Evolutionary conservation across 1,139 yeast genomes (phyloP), one percentile per base, ranked within the genome.

Genomic region (Yamadazyma kanchanaburiensis): DNA sequence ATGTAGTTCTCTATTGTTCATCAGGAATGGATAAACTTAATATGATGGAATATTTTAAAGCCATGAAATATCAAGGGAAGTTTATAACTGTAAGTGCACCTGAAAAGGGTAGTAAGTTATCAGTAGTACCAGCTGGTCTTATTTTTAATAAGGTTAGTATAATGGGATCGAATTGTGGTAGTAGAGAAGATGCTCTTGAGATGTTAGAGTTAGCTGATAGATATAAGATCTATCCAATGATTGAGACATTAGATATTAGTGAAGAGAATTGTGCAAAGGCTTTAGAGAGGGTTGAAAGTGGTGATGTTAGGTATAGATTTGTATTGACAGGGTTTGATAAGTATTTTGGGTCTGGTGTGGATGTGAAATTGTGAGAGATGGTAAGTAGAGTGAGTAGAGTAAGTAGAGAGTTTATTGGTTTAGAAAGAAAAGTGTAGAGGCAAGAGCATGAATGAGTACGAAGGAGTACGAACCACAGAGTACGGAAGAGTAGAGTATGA

Each of bases 221-320:
- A 45, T 62, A 72, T 42, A 55, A 62, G 21, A 61, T 77, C 42
- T 62, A 62, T 37, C 73, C 80, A 12, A 74, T 80, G 81, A 68
- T 75, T 32, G 82, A 77, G 56, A 64, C 69, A 19, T 50, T 76
- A 26, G 71, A 74, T 27, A 58, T 77, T 37, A 58, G 63, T 33
- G 77, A 71, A 47, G 69, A 59, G 28, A 51, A 51, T 30, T 48
- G 56, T 28, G 39, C 50, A 18, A 46, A 42, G 26, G 67, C 63
- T 9, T 58, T 64, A 43, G 45, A 53, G 16, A 55, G 66, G 41
- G 48, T 56, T 30, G 23, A 32, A 46, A 48, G 23, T 51, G 40
- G 41, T 77, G 80, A 78, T 39, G 80, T 77, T 34, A 70, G 72
- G 42, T 80, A 78, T 53, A 74, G 87, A 60, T 73, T 77, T 48